Conservation (phyloP, 345 rosid species). For the Sonneratia caseolaris region DNA sequence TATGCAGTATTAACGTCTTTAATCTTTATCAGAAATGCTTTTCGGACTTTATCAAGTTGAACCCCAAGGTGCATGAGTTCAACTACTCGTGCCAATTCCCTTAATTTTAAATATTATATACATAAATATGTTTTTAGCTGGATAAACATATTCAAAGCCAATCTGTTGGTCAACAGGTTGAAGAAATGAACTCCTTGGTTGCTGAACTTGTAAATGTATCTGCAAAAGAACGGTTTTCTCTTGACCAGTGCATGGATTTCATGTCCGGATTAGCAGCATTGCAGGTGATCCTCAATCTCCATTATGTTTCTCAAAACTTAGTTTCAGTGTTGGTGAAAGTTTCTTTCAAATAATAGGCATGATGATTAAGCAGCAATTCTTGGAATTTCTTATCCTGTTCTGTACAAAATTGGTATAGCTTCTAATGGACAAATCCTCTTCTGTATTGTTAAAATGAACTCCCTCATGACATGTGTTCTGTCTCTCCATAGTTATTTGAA, state of each 20-base stretch:
- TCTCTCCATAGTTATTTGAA: neutral
- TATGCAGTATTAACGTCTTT: neutral
- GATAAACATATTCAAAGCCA: neutral
- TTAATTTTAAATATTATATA: neutral
- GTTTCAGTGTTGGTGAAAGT: neutral
- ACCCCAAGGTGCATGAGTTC: neutral
- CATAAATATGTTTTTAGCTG: neutral
- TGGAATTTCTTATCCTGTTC: too few species aligned
- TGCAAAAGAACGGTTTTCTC: slow-evolving; percentile 56
- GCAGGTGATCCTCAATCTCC: slow-evolving; percentile 45
- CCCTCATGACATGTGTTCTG: too few species aligned
- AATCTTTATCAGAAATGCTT: neutral
- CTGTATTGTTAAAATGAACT: too few species aligned
- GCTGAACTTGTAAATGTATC: slow-evolving; percentile 57
- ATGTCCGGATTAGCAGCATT: slow-evolving; percentile 56
- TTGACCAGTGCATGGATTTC: slow-evolving; percentile 58
- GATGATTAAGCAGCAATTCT: too few species aligned
- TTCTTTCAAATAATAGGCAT: neutral
- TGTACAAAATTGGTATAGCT: too few species aligned
- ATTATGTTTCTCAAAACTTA: neutral
- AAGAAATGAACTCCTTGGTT: slow-evolving; percentile 51
- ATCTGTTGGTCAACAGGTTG: slow-evolving; percentile 42
- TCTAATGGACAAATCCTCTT: too few species aligned
- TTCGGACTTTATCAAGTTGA: neutral
- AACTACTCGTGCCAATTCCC: neutral